Conservation (phyloP, 805 yeast genomes). For the Metschnikowia hibisci region DNA sequence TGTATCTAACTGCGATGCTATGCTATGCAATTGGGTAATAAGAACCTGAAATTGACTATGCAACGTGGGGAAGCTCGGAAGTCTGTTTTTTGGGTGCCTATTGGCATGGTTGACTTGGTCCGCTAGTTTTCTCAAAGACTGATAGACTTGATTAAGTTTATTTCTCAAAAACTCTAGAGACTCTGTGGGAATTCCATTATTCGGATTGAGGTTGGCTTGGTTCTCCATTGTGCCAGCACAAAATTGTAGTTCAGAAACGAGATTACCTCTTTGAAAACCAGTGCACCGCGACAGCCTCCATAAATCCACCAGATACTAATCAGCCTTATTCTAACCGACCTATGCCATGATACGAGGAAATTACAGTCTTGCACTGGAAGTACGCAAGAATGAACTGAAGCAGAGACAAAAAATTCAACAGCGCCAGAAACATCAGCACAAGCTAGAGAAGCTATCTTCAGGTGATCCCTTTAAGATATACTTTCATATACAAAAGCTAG, state of each 20-base stretch:
- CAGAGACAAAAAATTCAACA: slow-evolving; percentile 34
- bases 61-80: slow-evolving; percentile 55
- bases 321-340: background rate
- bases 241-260: background rate
- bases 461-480: slow-evolving; percentile 35
- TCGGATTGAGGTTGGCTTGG: slow-evolving; percentile 30
- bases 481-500: slow-evolving; percentile 22
- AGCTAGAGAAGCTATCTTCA: slow-evolving; percentile 22
- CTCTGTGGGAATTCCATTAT: slow-evolving; percentile 32
- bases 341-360: slow-evolving; percentile 23
- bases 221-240: slow-evolving; percentile 4
- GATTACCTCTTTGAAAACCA: background rate
- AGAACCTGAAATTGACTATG: slow-evolving; percentile 84
- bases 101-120: slow-evolving; percentile 36
- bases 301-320: background rate
- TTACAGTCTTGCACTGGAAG: slow-evolving; percentile 37
- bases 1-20: slow-evolving; percentile 64
- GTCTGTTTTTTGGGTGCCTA: slow-evolving; percentile 34
- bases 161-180: slow-evolving; percentile 40
- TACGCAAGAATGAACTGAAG: slow-evolving; percentile 33
- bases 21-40: slow-evolving; percentile 74
- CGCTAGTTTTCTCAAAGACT: slow-evolving; percentile 35
- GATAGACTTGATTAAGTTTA: slow-evolving; percentile 39
- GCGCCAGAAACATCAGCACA: slow-evolving; percentile 32
- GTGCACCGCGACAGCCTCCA: background rate